Conservation (phyloP, 192 early-diverging fungal species). For the Rhizophagus clarus region DNA sequence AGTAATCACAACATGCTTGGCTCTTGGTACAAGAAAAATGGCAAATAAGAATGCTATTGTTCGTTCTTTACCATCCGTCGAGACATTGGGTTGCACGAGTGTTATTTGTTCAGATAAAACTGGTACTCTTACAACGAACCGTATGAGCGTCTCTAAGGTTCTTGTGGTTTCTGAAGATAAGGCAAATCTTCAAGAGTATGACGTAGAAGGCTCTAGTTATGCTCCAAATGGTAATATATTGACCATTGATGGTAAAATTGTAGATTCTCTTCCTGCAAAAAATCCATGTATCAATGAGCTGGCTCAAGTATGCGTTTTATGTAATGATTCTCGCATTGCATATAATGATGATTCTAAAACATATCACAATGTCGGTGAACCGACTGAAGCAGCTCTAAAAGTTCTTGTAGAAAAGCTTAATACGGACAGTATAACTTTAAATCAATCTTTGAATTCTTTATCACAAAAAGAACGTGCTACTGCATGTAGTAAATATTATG, state of each 20-base stretch:
- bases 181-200: conserved; percentile 62
- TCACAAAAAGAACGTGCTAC: conserved; percentile 60
- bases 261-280: conserved; percentile 56
- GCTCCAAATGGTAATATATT: conserved; percentile 73
- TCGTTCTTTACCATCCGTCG: conserved; percentile 86
- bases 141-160: conserved; percentile 87
- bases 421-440: conserved; percentile 70
- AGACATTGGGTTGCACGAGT: conserved; percentile 96
- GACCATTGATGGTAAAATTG: conserved; percentile 45
- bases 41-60: conserved; percentile 96
- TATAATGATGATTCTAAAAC: conserved; percentile 69
- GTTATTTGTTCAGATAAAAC: conserved; percentile 99
- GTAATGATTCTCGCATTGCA: conserved; percentile 87
- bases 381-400: conserved; percentile 96
- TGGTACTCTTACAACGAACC: conserved; percentile 97
- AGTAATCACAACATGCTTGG: conserved; percentile 97
- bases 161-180: conserved; percentile 55
- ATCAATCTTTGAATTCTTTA: conserved; percentile 53
- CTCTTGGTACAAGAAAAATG: conserved; percentile 97
- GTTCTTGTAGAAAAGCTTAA: conserved; percentile 94
- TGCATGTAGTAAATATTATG: conserved; percentile 77
- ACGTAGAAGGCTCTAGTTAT: conserved; percentile 85
- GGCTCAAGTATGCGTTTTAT: conserved; percentile 80
- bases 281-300: conserved; percentile 69
- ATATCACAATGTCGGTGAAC: conserved; percentile 89